Evolutionary conservation across 306 rosid species (phyloP), one percentile per base, ranked within the genome.

Genomic region (Elaeagnus macrophylla): DNA sequence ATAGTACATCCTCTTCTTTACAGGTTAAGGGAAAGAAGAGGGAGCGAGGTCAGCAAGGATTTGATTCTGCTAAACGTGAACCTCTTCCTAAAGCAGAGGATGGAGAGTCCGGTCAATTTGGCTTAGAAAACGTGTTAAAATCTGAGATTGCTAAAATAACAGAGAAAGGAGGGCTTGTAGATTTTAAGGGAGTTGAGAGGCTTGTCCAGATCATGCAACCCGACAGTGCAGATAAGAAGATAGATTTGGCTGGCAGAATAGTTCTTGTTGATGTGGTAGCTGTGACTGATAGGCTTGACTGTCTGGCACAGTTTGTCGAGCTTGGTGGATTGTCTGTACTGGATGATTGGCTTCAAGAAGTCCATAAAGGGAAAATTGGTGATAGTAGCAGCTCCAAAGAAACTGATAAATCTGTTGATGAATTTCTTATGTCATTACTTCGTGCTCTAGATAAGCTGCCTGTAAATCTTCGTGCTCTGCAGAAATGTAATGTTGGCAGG

Each of bases 291-390:
- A 80, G 68, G 51, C n/a, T 61, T 55, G 97, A 89, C 32, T 89
- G 85, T 69, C 95, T 89, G 60, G 35, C 56, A 51, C 72, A 64
- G 79, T 85, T 89, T 74, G 95, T 89, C 51, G 88, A 80, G 55
- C 80, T 72, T 8, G 67, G 61, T 64, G 97, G 97, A 53, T 71
- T 89, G 66, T 83, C 82, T 52, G 87, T 89, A 56, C 72, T 85
- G 14, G 89, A 89, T 50, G 95, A 83, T 61, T 89, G 97, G 97
- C 89, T 89, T 57, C 97, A 85, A 52, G 97, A 89, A 78, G 85
- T 73, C 48, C 97, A 83, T 54, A 85, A 81, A 62, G 94, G 95
- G 11, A 89, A 85, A 69, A 44, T 71, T 57, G 89, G 95, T 37
- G 86, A 81, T 72, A 77, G 72, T 51, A 70, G 65, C 67, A 45